Percentiles rank a stretch among this genome's conserved stretches.
Evolutionary conservation across 2,329 filamentous ascomycete genomes (phyloP).

Genomic region (Aspergillus oerlinghausenensis): DNA sequence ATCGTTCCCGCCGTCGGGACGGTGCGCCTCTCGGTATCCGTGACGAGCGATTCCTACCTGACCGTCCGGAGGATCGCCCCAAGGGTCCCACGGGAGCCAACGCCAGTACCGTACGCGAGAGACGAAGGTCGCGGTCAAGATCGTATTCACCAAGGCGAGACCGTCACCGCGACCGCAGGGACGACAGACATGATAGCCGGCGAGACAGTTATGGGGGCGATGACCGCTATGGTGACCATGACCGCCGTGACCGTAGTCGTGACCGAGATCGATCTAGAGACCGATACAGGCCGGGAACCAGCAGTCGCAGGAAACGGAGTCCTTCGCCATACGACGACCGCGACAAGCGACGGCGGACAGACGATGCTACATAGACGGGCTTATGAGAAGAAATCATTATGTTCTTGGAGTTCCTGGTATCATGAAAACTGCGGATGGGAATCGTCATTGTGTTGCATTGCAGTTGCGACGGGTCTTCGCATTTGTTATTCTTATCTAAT

Average conservation of each 20-base stretch:
- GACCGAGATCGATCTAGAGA: conserved; percentile 42
- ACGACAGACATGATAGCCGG: conserved; percentile 21
- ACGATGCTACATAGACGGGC: conserved; percentile 19
- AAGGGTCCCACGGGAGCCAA: conserved; percentile 44
- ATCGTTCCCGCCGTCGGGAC: conserved; percentile 24
- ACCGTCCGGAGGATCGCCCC: conserved; percentile 33
- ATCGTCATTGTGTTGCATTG: conserved; percentile 12
- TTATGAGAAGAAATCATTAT: conserved; percentile 3
- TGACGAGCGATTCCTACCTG: conserved; percentile 46
- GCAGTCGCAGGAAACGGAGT: conserved; percentile 37
- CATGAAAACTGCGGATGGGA: conserved; percentile 13
- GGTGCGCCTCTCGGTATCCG: conserved; percentile 35
- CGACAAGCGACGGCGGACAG: conserved; percentile 39
- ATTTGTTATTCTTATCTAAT: not conserved
- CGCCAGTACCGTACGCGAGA: conserved; percentile 38
- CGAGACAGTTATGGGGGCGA: too few relatives aligned
- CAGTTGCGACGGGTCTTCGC: conserved; percentile 1
- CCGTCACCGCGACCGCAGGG: conserved; percentile 38
- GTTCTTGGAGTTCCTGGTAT: conserved; percentile 18
- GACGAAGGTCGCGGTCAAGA: conserved; percentile 34
- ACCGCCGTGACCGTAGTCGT: conserved; percentile 9
- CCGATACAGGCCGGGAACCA: conserved; percentile 43
- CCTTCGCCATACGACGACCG: conserved; percentile 39
- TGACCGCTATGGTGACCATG: conserved; percentile 51
- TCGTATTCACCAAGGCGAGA: conserved; percentile 50